Percentiles rank a stretch among this genome's conserved stretches.
Conservation (phyloP, 176 grass and related monocot genomes). For the Phoenix dactylifera region DNA sequence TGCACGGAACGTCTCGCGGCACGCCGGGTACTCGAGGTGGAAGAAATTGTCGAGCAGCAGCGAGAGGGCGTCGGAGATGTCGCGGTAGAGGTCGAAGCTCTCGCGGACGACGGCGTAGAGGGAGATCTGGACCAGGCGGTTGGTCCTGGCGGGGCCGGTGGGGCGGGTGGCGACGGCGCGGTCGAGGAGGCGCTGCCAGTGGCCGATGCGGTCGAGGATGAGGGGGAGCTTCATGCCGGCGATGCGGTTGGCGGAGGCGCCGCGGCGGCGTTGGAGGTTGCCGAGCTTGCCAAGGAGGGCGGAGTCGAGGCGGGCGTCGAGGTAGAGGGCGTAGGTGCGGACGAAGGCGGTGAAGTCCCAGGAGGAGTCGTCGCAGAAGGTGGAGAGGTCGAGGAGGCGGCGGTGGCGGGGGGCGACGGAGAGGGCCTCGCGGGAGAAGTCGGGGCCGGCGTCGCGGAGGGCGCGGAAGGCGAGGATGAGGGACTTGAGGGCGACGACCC, state of each 20-base stretch:
- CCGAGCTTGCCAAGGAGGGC: constrained; percentile 18
- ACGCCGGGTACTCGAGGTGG: constrained; percentile 8
- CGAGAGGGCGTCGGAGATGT: constrained; percentile 23
- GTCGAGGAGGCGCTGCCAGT: constrained; percentile 31
- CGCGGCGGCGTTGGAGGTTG: constrained; percentile 2
- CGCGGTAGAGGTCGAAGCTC: constrained; percentile 33
- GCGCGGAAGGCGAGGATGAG: constrained; percentile 21
- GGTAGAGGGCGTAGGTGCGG: constrained; percentile 26
- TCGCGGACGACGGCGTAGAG: constrained; percentile 31
- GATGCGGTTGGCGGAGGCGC: neutral
- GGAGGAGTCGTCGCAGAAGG: constrained; percentile 23
- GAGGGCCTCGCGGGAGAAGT: constrained; percentile 26
- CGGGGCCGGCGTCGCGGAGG: constrained; percentile 20
- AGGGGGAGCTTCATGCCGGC: constrained; percentile 7
- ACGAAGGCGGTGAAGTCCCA: constrained; percentile 39
- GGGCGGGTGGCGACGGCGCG: constrained; percentile 27
- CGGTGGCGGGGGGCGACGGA: neutral
- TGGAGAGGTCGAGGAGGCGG: constrained; percentile 30
- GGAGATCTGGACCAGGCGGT: constrained; percentile 24
- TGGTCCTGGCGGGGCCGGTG: constrained; percentile 20
- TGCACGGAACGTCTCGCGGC: constrained; percentile 11
- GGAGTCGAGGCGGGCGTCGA: constrained; percentile 30
- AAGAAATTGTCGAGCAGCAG: constrained; percentile 41
- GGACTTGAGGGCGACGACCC: constrained; percentile 40
- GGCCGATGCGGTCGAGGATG: constrained; percentile 21